Base-by-base conservation (phyloP, 2,329 filamentous ascomycete species). In the Diaporthe helianthi region DNA sequence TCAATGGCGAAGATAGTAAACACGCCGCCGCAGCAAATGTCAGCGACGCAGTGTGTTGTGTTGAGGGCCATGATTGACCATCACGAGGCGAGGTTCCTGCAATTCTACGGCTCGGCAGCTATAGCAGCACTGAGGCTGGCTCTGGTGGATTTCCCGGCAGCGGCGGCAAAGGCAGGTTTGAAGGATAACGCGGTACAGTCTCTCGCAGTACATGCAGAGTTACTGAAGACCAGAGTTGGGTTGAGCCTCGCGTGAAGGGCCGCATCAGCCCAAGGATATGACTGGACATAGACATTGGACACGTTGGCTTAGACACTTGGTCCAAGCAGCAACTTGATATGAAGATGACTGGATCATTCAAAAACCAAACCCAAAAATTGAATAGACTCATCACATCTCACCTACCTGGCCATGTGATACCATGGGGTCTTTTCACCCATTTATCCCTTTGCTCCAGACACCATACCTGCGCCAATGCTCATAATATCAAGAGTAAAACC, bases 91-190 rank as follows among this genome's bases (percentile, higher is more conserved):
- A 90, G 92, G 22, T 93, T 98, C 75, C 82, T 98, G 60, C 83
- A 85, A 17, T 93, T 96, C 73, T 99, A 94, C 75, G 95, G 94
- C 1, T 89, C 88, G 61, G 88, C 91, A 9, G 94, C 88, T 0
- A 78, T 92, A n/a, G 91, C 87, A 0, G 89, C 93, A 1, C 78
- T 98, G 73, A 84, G 89, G 46, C 83, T 87, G 64, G 92, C 92
- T 0, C 81, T 95, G 31, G 79, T 96, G n/a, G 90, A 93, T 15
- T 90, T 96, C 60, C 93, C 93, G 0, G 81, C 81, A 31, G 84
- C 81, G 68, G 84, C 84, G 1, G 79, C 82, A 2, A 78, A 81
- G 24, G 67, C 70, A 9, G 70, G 70, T 0, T 26, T 65, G 38
- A 82, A 83, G 65, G 84, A 83, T 1, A 78, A 82, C 1, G 86